phyloP scores from a whole-genome alignment of 1,284 basidiomycete genomes.

The Cryptococcus depauperatus region DNA sequence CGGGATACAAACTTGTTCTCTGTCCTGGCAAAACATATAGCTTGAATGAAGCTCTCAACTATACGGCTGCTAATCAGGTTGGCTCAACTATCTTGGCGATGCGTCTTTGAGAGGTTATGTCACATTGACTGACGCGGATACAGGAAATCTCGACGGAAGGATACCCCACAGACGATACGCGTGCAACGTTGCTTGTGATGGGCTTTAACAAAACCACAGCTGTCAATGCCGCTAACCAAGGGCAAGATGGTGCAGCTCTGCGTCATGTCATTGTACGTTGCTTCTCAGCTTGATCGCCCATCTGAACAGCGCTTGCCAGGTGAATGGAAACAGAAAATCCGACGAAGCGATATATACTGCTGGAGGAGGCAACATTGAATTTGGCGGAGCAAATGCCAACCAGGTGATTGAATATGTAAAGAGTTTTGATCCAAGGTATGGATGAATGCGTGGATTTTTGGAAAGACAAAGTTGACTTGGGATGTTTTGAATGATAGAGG shows the following conservation, averaged over 20 bases:
- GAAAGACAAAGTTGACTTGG: background rate
- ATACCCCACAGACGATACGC: slow-evolving; percentile 55
- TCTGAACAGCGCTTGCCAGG: slow-evolving; percentile 21
- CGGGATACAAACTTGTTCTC: slow-evolving; percentile 57
- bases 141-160: slow-evolving; percentile 72
- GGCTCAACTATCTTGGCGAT: slow-evolving; percentile 1
- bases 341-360: slow-evolving; percentile 27
- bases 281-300: slow-evolving; percentile 1
- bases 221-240: slow-evolving; percentile 56
- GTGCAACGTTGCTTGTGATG: slow-evolving; percentile 54
- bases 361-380: slow-evolving; percentile 40
- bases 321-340: slow-evolving; percentile 40
- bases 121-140: background rate
- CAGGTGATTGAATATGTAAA: slow-evolving; percentile 38
- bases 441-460: background rate
- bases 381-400: slow-evolving; percentile 40
- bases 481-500: slow-evolving; percentile 16
- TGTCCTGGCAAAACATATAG: slow-evolving; percentile 58
- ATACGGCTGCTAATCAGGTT: slow-evolving; percentile 52
- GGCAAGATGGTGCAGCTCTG: slow-evolving; percentile 55
- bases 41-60: slow-evolving; percentile 57
- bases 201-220: slow-evolving; percentile 57
- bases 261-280: slow-evolving; percentile 59
- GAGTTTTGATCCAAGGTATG: slow-evolving; percentile 35
- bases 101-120: background rate